Evolutionary conservation across 139 green algal species (phyloP).

Genomic region (Dunaliella primolecta): DNA sequence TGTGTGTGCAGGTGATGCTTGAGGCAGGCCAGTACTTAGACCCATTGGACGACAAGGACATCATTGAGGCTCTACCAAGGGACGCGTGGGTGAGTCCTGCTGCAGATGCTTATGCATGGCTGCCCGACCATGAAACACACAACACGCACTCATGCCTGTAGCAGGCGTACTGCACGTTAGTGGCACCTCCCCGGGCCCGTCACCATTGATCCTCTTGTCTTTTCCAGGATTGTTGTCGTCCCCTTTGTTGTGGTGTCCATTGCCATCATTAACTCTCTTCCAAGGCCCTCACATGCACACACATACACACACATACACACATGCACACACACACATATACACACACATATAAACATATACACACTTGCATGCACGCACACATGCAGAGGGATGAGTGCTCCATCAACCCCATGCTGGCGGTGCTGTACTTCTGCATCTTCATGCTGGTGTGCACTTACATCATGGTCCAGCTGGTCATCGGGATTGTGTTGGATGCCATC

Average conservation of each 20-base stretch:
- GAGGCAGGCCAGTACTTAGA: constrained; percentile 13
- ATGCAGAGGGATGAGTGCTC: constrained; percentile 36
- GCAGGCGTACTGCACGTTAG: too few relatives aligned
- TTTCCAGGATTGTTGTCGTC: too few relatives aligned
- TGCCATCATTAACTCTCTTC: too few relatives aligned
- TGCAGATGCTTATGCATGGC: too few relatives aligned
- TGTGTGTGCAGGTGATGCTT: neutral
- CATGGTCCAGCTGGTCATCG: constrained; percentile 62
- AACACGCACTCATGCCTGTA: too few relatives aligned
- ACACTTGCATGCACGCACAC: neutral
- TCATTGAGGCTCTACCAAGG: neutral
- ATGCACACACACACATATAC: neutral
- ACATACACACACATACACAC: neutral
- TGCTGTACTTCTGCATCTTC: constrained; percentile 71
- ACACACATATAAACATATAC: too few relatives aligned
- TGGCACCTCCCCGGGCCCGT: too few relatives aligned
- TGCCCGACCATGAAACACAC: too few relatives aligned
- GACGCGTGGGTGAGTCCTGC: constrained; percentile 1
- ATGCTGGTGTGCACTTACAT: constrained; percentile 19
- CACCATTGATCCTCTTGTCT: too few relatives aligned
- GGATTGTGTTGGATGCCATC: constrained; percentile 27
- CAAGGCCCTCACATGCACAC: too few relatives aligned
- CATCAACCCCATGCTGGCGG: constrained; percentile 20
- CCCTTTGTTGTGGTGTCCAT: too few relatives aligned
- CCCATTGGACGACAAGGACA: neutral